Conservation (phyloP, 2,329 filamentous ascomycete species). For the Chaetomiaceae sp. region DNA sequence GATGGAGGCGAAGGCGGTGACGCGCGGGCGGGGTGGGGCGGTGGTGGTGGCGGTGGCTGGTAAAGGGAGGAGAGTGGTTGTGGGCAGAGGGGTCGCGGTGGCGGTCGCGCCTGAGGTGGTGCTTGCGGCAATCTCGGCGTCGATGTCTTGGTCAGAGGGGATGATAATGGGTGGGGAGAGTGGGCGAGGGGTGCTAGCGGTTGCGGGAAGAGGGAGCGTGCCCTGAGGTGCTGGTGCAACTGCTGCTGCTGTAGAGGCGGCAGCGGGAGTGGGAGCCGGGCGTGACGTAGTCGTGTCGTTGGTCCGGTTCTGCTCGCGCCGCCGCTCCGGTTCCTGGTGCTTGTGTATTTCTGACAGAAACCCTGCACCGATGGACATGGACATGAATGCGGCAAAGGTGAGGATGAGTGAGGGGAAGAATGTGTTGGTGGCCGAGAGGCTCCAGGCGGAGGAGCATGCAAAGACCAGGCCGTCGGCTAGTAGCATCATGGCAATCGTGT, state of each 20-base stretch:
- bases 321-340: conserved; percentile 53
- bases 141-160: conserved; percentile 58
- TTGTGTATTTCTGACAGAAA: conserved; percentile 56
- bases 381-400: conserved; percentile 48
- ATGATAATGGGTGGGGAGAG: conserved; percentile 48
- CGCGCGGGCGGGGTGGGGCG: conserved; percentile 26
- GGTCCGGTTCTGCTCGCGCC: conserved; percentile 28
- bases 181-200: conserved; percentile 26
- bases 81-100: conserved; percentile 30
- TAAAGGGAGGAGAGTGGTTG: conserved; percentile 18
- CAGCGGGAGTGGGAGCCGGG: conserved; percentile 16
- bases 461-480: conserved; percentile 57
- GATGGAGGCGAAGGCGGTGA: conserved; percentile 46
- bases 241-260: conserved; percentile 22
- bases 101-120: conserved; percentile 28
- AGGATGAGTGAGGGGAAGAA: conserved; percentile 53
- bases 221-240: conserved; percentile 21
- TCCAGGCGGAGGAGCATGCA: conserved; percentile 49
- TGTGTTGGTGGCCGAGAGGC: conserved; percentile 48
- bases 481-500: conserved; percentile 55
- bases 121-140: conserved; percentile 50
- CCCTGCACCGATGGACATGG: conserved; percentile 50
- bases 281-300: conserved; percentile 15
- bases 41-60: conserved; percentile 23
- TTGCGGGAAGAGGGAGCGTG: conserved; percentile 38